phyloP scores from a whole-genome alignment of 345 rosid genomes.

The Psidium guajava region DNA sequence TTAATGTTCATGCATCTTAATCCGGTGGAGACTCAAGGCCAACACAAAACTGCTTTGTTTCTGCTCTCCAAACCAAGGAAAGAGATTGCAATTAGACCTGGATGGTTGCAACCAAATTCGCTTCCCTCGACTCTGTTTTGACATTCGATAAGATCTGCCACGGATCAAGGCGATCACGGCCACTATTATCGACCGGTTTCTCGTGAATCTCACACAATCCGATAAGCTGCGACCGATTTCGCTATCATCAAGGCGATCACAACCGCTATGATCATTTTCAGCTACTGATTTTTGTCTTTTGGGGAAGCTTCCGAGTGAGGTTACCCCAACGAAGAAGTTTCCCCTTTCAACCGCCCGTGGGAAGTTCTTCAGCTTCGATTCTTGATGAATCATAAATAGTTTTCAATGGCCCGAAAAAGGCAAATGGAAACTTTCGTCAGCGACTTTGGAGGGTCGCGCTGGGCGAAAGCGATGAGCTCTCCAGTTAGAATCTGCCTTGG shows the following conservation, averaged over 20 bases:
- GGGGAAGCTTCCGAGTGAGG: neutral
- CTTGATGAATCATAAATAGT: neutral
- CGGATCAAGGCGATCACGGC: neutral
- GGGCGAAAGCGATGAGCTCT: neutral
- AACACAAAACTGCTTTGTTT: neutral
- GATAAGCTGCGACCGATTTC: neutral
- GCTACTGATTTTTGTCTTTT: neutral
- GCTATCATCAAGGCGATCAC: too few relatives aligned
- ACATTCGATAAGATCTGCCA: neutral
- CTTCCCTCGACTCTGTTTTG: fast-evolving
- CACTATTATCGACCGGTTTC: neutral
- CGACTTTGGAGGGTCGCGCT: neutral
- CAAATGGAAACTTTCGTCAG: neutral
- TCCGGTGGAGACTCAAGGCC: neutral
- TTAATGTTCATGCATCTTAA: neutral
- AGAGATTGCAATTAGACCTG: neutral
- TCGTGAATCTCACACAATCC: neutral
- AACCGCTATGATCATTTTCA: neutral
- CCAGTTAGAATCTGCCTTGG: neutral
- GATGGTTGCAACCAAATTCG: neutral
- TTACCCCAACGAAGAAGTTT: neutral
- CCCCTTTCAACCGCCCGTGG: neutral
- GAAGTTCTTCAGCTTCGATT: neutral
- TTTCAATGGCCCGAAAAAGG: neutral
- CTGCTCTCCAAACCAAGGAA: neutral